Evolutionary conservation across 192 early-diverging fungal species (phyloP), one percentile per base, ranked within the genome.

Genomic region (Linnemannia schmuckeri): DNA sequence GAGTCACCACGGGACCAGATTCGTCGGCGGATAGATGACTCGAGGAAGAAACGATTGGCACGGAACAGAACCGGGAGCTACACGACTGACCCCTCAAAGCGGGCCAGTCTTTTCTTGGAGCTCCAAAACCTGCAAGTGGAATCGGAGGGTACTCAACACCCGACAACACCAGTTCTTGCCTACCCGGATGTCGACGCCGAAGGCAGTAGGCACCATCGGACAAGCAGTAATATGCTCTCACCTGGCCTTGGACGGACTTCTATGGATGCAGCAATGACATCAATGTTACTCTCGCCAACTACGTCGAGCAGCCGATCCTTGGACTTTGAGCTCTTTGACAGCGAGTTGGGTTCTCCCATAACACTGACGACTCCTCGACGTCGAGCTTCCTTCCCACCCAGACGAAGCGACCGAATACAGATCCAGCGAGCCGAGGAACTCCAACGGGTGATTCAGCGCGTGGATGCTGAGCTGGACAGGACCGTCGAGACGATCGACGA

Each of bases 401-500:
- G 68, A 68, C 44, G 37, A 46, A 41, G 70, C 2, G 81, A 82
- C 8, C 75, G 52, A 24, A n/a, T 73, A 15, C 69, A 73, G 27
- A 44, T 47, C 42, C 70, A 82, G n/a, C 68, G 57, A 27, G 54
- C 63, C 10, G 74, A 74, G 40, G 47, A 72, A 22, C 68, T 75
- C 17, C 70, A 80, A n/a, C 52, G 70, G 70, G 81, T 77, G 10
- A 77, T 82, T 72, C 74, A 82, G 41, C 61, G 27, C 15, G 76
- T 81, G 61, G 84, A 86, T 40, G 38, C 57, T 2, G 84, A 86
- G 61, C n/a, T 86, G 74, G 79, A 77, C 35, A 38, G 71, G 37
- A 81, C 84, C 6, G 84, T 69, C 0, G 79, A 86, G 63, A 81
- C 84, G 6, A 81, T 86, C 41, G 75, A 86, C 46, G 70, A 76